phyloP scores from a whole-genome alignment of 2,329 filamentous ascomycete species.

The Mariannaea elegans region DNA sequence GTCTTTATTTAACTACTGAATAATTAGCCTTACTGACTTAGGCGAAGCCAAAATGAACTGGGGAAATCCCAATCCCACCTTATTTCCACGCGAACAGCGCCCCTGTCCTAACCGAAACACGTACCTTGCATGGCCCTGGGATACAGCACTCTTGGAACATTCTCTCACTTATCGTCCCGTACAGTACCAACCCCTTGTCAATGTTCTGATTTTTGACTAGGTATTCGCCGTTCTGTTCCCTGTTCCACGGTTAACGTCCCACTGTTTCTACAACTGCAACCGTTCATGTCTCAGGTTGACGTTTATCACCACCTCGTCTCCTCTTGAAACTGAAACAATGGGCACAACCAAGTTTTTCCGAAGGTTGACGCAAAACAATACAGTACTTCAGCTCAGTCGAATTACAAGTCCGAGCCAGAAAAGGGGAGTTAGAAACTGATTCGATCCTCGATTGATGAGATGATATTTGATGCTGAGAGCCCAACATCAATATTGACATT shows the following conservation, averaged over 20 bases:
- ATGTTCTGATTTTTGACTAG: background rate
- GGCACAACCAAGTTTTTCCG: background rate
- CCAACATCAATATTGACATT: background rate
- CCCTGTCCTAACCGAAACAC: background rate
- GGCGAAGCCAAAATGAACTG: background rate
- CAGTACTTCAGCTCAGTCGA: background rate
- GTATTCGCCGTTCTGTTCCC: too few relatives aligned
- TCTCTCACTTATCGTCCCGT: background rate
- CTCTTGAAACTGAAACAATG: background rate
- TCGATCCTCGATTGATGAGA: background rate
- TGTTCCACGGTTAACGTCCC: background rate
- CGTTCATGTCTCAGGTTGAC: constrained; percentile 3
- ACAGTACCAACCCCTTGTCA: background rate
- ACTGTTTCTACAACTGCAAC: constrained; percentile 2
- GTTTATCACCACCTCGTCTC: background rate
- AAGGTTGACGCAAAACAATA: background rate
- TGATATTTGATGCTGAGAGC: background rate
- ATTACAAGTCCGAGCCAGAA: background rate
- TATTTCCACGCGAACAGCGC: background rate
- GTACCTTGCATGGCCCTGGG: background rate
- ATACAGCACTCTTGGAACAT: background rate
- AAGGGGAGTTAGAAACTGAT: background rate
- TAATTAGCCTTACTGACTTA: background rate
- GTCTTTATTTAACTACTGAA: too few relatives aligned
- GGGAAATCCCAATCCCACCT: background rate